phyloP scores from a whole-genome alignment of 2,329 filamentous ascomycete species.

The Alternaria incomplexa region DNA sequence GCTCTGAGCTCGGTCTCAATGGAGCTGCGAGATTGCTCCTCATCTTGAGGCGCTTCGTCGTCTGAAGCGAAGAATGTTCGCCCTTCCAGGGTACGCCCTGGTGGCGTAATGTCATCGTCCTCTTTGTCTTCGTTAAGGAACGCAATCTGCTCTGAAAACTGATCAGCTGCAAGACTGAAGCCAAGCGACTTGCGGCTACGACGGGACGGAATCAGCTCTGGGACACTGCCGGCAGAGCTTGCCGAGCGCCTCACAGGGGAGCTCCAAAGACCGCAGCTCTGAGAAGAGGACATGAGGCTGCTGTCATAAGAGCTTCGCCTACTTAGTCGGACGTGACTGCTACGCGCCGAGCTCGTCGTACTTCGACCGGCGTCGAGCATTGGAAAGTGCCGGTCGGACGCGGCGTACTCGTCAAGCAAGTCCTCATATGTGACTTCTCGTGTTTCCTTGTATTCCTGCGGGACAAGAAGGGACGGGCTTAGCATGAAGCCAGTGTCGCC shows the following conservation, averaged over 20 bases:
- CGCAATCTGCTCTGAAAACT: slow-evolving; percentile 42
- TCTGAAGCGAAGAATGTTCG: slow-evolving; percentile 40
- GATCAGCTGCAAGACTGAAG: slow-evolving; percentile 40
- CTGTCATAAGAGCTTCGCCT: slow-evolving; percentile 65
- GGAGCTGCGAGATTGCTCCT: slow-evolving; percentile 1
- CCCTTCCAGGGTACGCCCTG: slow-evolving; percentile 30
- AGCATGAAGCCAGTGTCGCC: slow-evolving; percentile 46
- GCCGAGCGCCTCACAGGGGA: slow-evolving; percentile 45
- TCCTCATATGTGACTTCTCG: slow-evolving; percentile 48
- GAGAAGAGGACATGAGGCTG: slow-evolving; percentile 55
- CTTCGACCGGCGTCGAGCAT: slow-evolving; percentile 50
- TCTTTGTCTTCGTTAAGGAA: slow-evolving; percentile 37
- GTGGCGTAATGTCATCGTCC: slow-evolving; percentile 39
- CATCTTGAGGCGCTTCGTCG: slow-evolving; percentile 22
- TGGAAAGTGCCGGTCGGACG: slow-evolving; percentile 56
- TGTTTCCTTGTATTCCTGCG: slow-evolving; percentile 44
- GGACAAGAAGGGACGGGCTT: slow-evolving; percentile 45
- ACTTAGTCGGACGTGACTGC: slow-evolving; percentile 60
- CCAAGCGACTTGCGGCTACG: slow-evolving; percentile 36
- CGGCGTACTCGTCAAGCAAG: slow-evolving; percentile 50
- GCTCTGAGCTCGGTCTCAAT: slow-evolving; percentile 30
- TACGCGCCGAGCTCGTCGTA: slow-evolving; percentile 53
- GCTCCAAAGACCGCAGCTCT: slow-evolving; percentile 41
- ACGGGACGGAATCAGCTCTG: slow-evolving; percentile 47
- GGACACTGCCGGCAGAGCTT: slow-evolving; percentile 47